phyloP scores from a whole-genome alignment of 2,329 filamentous ascomycete species.

The Monosporascus sp. region DNA sequence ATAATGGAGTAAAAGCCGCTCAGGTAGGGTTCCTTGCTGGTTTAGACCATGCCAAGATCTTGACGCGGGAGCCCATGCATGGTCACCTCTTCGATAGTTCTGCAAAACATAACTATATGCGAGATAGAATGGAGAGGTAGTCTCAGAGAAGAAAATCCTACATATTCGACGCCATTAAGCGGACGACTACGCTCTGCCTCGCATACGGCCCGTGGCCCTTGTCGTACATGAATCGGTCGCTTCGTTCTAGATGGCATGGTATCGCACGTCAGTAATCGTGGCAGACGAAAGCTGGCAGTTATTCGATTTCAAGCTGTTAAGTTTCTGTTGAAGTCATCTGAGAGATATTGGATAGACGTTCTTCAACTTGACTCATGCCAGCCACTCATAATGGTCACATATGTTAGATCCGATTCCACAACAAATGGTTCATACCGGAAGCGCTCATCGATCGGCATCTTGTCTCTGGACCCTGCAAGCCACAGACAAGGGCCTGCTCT shows the following conservation, averaged over 20 bases:
- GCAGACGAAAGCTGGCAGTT: neutral
- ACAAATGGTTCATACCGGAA: too few relatives aligned
- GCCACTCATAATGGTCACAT: too few relatives aligned
- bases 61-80: neutral
- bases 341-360: too few relatives aligned
- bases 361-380: too few relatives aligned
- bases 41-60: neutral
- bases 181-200: neutral
- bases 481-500: neutral
- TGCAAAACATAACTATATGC: neutral
- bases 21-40: too few relatives aligned
- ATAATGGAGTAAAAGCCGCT: neutral
- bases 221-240: neutral
- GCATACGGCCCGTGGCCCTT: neutral
- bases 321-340: neutral
- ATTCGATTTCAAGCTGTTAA: neutral
- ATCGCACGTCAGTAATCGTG: neutral
- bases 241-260: neutral
- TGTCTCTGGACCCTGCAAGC: neutral
- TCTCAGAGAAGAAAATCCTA: too few relatives aligned
- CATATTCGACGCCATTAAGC: neutral
- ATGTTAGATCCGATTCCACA: too few relatives aligned
- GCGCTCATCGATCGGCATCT: neutral
- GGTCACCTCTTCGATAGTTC: neutral
- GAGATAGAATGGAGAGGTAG: neutral